Conservation (phyloP, 75 land plant genomes). For the Selaginella tamariscina region DNA sequence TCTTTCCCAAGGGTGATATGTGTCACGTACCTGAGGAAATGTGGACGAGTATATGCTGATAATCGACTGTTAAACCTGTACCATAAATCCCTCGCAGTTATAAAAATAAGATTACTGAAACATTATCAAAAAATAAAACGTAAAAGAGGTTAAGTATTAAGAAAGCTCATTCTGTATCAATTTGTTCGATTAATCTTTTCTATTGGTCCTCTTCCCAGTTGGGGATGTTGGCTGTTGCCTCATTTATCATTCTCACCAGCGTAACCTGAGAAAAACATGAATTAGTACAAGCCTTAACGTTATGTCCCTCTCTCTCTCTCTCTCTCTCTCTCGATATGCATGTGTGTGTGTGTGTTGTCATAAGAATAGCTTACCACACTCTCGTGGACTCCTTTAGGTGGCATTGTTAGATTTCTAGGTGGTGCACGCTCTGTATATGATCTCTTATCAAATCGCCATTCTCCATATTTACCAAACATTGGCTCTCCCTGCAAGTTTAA, state of each 20-base stretch:
- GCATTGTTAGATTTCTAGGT: constrained; percentile 12
- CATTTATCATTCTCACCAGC: constrained; percentile 11
- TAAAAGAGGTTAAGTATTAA: too few relatives aligned
- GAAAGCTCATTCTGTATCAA: too few relatives aligned
- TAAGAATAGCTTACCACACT: constrained; percentile 14
- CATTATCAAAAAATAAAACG: too few relatives aligned
- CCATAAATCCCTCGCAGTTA: too few relatives aligned
- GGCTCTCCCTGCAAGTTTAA: not conserved
- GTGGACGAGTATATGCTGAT: too few relatives aligned
- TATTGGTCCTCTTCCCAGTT: constrained; percentile 4
- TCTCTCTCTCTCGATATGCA: not conserved
- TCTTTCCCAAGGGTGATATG: too few relatives aligned
- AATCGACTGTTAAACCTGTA: too few relatives aligned
- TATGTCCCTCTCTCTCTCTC: too few relatives aligned
- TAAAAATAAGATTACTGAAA: too few relatives aligned
- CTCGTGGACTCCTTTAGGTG: constrained; percentile 2
- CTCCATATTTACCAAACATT: constrained; percentile 11
- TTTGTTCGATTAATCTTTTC: too few relatives aligned
- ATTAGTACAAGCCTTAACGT: not conserved
- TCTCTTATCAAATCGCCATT: constrained; percentile 10
- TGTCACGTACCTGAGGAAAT: too few relatives aligned
- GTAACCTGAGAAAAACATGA: constrained; percentile 3
- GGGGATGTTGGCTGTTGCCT: constrained; percentile 5
- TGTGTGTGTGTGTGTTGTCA: too few relatives aligned
- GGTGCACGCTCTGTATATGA: not conserved